Evolutionary conservation across 208 protist species (phyloP).

Genomic region (Trichomonas gallinae): DNA sequence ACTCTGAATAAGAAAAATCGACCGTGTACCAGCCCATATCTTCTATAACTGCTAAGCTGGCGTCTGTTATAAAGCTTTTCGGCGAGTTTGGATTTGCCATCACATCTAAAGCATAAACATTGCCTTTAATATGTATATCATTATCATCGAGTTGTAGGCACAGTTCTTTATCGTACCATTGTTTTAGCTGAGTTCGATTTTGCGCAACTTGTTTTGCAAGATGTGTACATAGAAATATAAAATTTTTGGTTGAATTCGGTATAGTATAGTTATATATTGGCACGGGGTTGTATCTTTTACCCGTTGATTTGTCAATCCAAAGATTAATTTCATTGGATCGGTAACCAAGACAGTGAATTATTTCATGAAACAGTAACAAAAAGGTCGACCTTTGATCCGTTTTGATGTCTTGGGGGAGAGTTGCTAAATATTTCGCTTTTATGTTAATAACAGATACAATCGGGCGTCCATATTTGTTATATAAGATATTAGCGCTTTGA

Average conservation of each 20-base stretch:
- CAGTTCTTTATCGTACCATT: neutral
- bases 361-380: neutral
- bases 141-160: neutral
- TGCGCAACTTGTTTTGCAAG: neutral
- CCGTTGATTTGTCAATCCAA: neutral
- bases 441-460: neutral
- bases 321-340: neutral
- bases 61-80: neutral
- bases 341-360: neutral
- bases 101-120: neutral
- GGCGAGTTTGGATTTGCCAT: neutral
- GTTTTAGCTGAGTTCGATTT: neutral
- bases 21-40: neutral
- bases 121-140: neutral
- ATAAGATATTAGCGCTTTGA: neutral
- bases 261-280: neutral
- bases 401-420: neutral
- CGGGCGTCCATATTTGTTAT: neutral
- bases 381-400: neutral
- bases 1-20: neutral
- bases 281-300: neutral
- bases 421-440: neutral
- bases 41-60: neutral
- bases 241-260: neutral
- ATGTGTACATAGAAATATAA: neutral